These are phyloP conservation scores for Didymella arachidicola DNA, from an alignment of 2,329 filamentous ascomycete genomes.

Conservation along the genomic window DNA sequence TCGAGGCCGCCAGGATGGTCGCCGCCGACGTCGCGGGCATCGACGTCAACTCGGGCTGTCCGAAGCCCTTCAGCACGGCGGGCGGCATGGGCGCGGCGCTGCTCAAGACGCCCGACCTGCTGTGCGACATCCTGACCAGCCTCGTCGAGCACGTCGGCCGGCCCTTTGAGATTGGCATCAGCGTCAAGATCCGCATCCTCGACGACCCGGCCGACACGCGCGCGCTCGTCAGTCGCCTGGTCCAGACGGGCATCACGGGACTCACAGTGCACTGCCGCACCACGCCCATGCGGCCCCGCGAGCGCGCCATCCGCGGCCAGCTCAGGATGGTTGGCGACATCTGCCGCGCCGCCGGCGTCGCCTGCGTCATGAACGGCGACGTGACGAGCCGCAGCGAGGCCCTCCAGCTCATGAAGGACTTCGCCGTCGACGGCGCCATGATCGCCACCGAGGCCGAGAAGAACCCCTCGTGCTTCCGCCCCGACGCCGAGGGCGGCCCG, in stretches of 20 bases:
- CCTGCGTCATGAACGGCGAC: slow-evolving; percentile 95
- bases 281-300: slow-evolving; percentile 90
- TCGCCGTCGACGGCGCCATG: slow-evolving; percentile 92
- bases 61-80: slow-evolving; percentile 92
- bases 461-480: slow-evolving; percentile 87
- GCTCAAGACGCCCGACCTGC: slow-evolving; percentile 80
- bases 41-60: slow-evolving; percentile 97
- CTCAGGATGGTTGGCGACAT: slow-evolving; percentile 82
- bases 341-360: slow-evolving; percentile 84
- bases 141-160: slow-evolving; percentile 80
- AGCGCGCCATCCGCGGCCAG: slow-evolving; percentile 85
- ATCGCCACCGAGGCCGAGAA: slow-evolving; percentile 92
- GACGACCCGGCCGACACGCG: slow-evolving; percentile 79
- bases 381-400: slow-evolving; percentile 79
- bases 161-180: slow-evolving; percentile 87
- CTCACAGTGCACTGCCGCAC: slow-evolving; percentile 96
- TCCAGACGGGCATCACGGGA: slow-evolving; percentile 87
- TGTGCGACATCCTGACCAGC: slow-evolving; percentile 82
- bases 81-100: slow-evolving; percentile 97
- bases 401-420: slow-evolving; percentile 74
- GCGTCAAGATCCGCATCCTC: slow-evolving; percentile 93
- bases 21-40: slow-evolving; percentile 90
- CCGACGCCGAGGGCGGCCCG: slow-evolving; percentile 70
- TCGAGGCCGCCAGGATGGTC: slow-evolving; percentile 82
- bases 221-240: slow-evolving; percentile 77